A percentile compares a stretch with the other conserved stretches of the same genome.
Conservation (phyloP, 768 basidiomycete species). For the Tricholoma furcatifolium region DNA sequence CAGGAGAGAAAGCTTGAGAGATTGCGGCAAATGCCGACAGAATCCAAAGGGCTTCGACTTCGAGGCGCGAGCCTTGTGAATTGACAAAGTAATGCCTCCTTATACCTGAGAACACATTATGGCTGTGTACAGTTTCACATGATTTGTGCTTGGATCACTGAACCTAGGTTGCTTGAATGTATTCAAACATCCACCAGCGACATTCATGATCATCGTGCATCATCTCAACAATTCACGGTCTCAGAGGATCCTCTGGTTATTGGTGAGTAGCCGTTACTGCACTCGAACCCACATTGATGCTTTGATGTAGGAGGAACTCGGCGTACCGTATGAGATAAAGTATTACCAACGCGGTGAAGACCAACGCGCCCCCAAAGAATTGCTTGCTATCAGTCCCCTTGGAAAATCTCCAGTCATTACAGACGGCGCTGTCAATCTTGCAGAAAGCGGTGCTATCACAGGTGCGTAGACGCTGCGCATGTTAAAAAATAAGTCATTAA, state of each 20-base stretch:
- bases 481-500: background rate
- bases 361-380: conserved; percentile 31
- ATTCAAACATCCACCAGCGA: background rate
- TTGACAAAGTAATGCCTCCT: too few species aligned
- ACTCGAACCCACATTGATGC: background rate
- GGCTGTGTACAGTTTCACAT: too few species aligned
- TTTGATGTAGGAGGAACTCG: conserved; percentile 37
- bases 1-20: too few species aligned
- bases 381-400: conserved; percentile 33
- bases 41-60: too few species aligned
- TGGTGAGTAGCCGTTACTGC: conserved; percentile 19
- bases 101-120: too few species aligned
- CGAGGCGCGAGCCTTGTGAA: too few species aligned
- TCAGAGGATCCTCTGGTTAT: conserved; percentile 47
- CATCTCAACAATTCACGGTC: conserved; percentile 50
- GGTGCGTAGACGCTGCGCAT: conserved; percentile 9
- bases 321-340: conserved; percentile 37
- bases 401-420: conserved; percentile 44
- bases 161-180: background rate
- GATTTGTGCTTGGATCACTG: too few species aligned
- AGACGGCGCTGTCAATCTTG: conserved; percentile 35
- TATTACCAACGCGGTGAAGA: conserved; percentile 25
- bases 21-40: too few species aligned
- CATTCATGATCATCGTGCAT: conserved; percentile 31
- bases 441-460: conserved; percentile 27